phyloP scores from a whole-genome alignment of 352 stramenopile species.

The Aphanomyces astaci region DNA sequence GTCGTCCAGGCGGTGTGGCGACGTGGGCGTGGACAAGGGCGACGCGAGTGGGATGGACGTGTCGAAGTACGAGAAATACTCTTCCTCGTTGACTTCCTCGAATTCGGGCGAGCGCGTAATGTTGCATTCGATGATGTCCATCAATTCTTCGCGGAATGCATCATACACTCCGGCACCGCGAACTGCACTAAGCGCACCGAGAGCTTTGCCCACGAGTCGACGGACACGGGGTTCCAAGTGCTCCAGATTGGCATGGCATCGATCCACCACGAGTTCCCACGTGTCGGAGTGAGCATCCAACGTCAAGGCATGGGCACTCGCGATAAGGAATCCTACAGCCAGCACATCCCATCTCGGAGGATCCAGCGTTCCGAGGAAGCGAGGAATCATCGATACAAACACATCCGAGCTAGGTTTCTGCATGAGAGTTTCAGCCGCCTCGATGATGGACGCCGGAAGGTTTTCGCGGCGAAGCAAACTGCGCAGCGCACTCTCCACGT shows the following conservation, averaged over 20 bases:
- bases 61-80: conserved; percentile 39
- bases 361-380: conserved; percentile 19
- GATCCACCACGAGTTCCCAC: conserved; percentile 28
- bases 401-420: conserved; percentile 4
- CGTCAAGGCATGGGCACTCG: conserved; percentile 31
- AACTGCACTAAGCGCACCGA: conserved; percentile 59
- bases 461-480: conserved; percentile 72
- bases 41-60: conserved; percentile 74
- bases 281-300: conserved; percentile 31
- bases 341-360: conserved; percentile 61
- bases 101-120: conserved; percentile 71
- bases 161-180: conserved; percentile 47
- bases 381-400: conserved; percentile 17
- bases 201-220: conserved; percentile 56
- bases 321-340: conserved; percentile 52
- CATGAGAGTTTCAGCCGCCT: conserved; percentile 36
- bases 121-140: conserved; percentile 67
- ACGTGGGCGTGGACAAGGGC: conserved; percentile 64
- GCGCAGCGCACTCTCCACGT: conserved; percentile 53
- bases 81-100: conserved; percentile 65
- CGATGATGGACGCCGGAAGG: conserved; percentile 34
- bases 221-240: conserved; percentile 81
- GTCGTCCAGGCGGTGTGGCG: conserved; percentile 87
- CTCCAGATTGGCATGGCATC: conserved; percentile 52
- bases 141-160: conserved; percentile 60